Conservation (phyloP, 148 eudicot genomes). For the Nepenthes mirabilis region DNA sequence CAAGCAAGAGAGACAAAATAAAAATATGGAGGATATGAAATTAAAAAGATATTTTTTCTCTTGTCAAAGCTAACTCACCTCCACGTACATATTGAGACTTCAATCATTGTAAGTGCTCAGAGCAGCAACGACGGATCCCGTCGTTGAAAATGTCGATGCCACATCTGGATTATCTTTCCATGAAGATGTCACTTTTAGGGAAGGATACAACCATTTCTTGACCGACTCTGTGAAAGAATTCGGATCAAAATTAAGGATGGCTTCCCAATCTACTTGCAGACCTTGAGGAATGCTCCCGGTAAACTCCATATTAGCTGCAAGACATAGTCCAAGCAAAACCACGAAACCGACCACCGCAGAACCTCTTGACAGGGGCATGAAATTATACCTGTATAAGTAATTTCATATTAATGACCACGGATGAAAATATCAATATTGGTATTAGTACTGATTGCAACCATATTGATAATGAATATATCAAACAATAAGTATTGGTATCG, state of each 20-base stretch:
- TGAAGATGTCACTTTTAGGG: conserved; percentile 63
- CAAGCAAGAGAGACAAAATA: no score
- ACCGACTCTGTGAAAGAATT: conserved; percentile 52
- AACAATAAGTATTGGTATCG: no score
- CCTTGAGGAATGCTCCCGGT: conserved; percentile 84
- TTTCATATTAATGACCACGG: background rate
- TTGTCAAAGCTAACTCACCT: no score
- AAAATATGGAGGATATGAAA: no score
- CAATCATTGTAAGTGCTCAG: conserved; percentile 69
- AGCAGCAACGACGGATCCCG: conserved; percentile 85
- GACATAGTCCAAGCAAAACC: conserved; percentile 74
- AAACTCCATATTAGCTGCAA: conserved; percentile 99
- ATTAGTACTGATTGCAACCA: background rate
- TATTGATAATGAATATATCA: background rate
- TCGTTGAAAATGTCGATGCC: conserved; percentile 71
- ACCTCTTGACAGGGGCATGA: conserved; percentile 97
- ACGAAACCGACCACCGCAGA: conserved; percentile 70
- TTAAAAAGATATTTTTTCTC: no score
- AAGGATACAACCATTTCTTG: conserved; percentile 82
- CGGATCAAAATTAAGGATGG: conserved; percentile 61
- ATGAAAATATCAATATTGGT: no score
- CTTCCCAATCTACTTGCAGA: conserved; percentile 93
- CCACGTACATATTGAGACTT: background rate
- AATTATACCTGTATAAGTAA: conserved; percentile 63
- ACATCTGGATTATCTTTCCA: conserved; percentile 94